phyloP scores from a whole-genome alignment of 768 basidiomycete species.

The Fomitopsis pulvina region DNA sequence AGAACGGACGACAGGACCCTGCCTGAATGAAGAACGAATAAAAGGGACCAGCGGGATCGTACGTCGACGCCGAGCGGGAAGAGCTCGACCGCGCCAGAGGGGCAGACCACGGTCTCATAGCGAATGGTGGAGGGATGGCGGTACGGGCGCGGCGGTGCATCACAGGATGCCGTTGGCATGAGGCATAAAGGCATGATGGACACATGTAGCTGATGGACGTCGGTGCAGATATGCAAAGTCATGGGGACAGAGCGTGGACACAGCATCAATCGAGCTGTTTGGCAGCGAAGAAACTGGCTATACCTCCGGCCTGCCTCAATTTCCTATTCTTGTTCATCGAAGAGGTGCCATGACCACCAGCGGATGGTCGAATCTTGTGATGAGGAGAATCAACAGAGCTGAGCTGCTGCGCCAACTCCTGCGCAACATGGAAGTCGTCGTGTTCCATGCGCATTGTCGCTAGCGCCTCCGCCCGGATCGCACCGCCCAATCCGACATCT shows the following conservation, averaged over 20 bases:
- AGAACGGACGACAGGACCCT: slow-evolving; percentile 23
- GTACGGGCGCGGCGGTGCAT: slow-evolving; percentile 1
- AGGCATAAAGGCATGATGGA: background rate
- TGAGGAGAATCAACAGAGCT: slow-evolving; percentile 17
- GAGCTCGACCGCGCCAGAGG: background rate
- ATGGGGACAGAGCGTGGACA: background rate
- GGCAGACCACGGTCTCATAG: background rate
- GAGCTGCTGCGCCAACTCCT: slow-evolving; percentile 54
- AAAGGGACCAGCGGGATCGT: slow-evolving; percentile 9
- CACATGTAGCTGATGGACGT: background rate
- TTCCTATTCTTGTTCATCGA: slow-evolving; percentile 19
- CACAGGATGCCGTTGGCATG: background rate
- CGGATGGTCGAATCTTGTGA: slow-evolving; percentile 16
- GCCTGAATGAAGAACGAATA: slow-evolving; percentile 14
- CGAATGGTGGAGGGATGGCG: background rate
- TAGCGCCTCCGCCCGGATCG: slow-evolving; percentile 29
- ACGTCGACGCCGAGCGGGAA: slow-evolving; percentile 13
- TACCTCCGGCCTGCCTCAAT: slow-evolving; percentile 26
- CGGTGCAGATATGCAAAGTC: no score
- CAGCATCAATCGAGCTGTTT: slow-evolving; percentile 14
- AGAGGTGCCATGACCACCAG: slow-evolving; percentile 6
- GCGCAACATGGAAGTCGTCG: slow-evolving; percentile 84
- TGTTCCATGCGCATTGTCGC: slow-evolving; percentile 60
- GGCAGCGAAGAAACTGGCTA: slow-evolving; percentile 41
- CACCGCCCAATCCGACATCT: slow-evolving; percentile 21